phyloP scores from a whole-genome alignment of 805 yeast species.

The Ogataea pilisensis region DNA sequence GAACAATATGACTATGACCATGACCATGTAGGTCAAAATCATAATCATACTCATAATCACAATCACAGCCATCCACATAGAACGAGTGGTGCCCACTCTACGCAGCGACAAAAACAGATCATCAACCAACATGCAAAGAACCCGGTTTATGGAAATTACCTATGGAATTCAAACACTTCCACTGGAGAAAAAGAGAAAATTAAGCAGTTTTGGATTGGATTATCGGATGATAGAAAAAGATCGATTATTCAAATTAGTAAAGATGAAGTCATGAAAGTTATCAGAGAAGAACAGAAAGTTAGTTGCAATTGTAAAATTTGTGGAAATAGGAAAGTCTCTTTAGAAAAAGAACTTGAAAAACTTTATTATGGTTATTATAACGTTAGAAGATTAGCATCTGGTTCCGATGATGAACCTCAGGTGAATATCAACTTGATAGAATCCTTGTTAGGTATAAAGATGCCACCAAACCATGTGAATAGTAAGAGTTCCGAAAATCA shows the following conservation, averaged over 20 bases:
- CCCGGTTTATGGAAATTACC: slow-evolving; percentile 21
- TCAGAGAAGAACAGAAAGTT: slow-evolving; percentile 54
- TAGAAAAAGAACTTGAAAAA: slow-evolving; percentile 73
- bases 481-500: no score
- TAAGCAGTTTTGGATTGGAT: slow-evolving; percentile 60
- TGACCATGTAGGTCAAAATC: no score
- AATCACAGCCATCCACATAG: slow-evolving; percentile 3
- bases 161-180: slow-evolving; percentile 33
- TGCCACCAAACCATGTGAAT: no score
- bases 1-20: slow-evolving; percentile 5
- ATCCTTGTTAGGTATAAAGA: slow-evolving; percentile 22
- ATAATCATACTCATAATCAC: slow-evolving; percentile 5
- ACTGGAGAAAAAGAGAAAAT: slow-evolving; percentile 50
- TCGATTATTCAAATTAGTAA: slow-evolving; percentile 63
- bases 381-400: slow-evolving; percentile 30
- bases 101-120: slow-evolving; percentile 18
- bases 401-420: slow-evolving; percentile 36
- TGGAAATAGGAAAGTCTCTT: slow-evolving; percentile 65
- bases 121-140: slow-evolving; percentile 16
- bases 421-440: slow-evolving; percentile 24
- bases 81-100: slow-evolving; percentile 1
- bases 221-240: slow-evolving; percentile 57
- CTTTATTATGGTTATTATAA: slow-evolving; percentile 67
- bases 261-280: slow-evolving; percentile 59
- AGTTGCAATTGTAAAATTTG: slow-evolving; percentile 73